A percentile compares a stretch with the other conserved stretches of the same genome.
These are phyloP conservation scores for Umbelopsis sp. DNA, from an alignment of 192 early-diverging fungal species.

Conservation along the genomic window DNA sequence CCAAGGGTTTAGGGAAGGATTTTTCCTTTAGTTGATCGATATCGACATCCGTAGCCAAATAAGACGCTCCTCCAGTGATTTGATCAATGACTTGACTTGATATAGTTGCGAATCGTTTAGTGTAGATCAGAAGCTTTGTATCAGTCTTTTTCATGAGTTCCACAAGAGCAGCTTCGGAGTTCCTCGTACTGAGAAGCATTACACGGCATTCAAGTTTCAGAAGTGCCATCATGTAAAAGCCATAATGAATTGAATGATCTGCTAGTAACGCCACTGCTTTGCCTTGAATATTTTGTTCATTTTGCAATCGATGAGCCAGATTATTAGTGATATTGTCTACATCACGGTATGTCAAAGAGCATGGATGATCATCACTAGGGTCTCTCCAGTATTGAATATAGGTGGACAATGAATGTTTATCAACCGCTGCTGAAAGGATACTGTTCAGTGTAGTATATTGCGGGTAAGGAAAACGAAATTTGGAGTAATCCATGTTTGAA, in stretches of 20 bases:
- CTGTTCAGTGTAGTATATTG: neutral
- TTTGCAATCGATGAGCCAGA: conserved; percentile 8
- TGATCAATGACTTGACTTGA: neutral
- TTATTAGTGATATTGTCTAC: conserved; percentile 18
- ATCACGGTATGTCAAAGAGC: conserved; percentile 6
- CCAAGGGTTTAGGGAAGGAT: neutral
- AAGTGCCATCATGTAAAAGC: conserved; percentile 5
- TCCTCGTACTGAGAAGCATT: conserved; percentile 17
- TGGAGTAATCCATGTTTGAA: neutral
- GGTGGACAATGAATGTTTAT: neutral
- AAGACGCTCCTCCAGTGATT: neutral
- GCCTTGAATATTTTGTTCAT: neutral
- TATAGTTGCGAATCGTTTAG: neutral
- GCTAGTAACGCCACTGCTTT: neutral
- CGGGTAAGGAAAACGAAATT: neutral
- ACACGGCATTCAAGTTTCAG: conserved; percentile 7
- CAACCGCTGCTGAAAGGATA: neutral
- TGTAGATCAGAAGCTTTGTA: neutral
- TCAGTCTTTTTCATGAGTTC: conserved; percentile 17
- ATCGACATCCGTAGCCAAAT: conserved; percentile 4
- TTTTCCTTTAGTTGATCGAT: neutral
- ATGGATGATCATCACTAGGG: neutral
- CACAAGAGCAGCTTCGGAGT: conserved; percentile 19
- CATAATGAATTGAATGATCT: conserved; percentile 9
- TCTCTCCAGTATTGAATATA: neutral